Base-by-base conservation (phyloP, 352 stramenopile species). In the Pythium monospermum region DNA sequence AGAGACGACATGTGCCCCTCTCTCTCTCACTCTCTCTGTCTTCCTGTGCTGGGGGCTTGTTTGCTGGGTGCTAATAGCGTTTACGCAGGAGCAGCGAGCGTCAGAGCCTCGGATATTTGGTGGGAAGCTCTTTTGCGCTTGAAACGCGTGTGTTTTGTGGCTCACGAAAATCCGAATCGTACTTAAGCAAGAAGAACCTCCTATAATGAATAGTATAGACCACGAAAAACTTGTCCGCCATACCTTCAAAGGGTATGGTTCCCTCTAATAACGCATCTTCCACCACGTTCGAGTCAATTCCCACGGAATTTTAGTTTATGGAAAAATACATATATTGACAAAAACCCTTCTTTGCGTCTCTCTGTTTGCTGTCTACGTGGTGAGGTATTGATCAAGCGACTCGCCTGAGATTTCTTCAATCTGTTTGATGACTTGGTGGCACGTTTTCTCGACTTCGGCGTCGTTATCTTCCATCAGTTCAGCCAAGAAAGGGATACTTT, bases 371-470 rank as follows among this genome's bases (percentile, higher is more conserved):
- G 30, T 53, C 53, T 68, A 76, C 22, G 62, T 49, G 19, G 78
- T 85, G 32, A 95, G 67, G 69, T 94, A 95, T 58, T 94, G 82
- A 61, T 94, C 80, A 44, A 95, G 74, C 40, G 75, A 91, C 64
- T 95, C 85, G 48, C 85, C 85, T 23, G 80, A 94, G 50, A 94
- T 91, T 35, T 93, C 83, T 52, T 95, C 85, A 57, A 95, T 91
- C 66, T 91, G 77, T 56, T 91, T 90, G 56, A 94, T 93, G n/a
- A 95, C 78, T 28, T 76, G 61, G 65, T 93, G 82, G 66, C 80
- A 91, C 60, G 83, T 85, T 54, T 68, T 69, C 61, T 93, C 85
- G 38, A 94, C 85, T 38, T 94, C 78, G 38, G 63, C 53, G 57
- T 94, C 80, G 53, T 76, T 87, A 62, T 94, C 84, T 61, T 95